phyloP scores from a whole-genome alignment of 225 moss, liverwort and hornwort species.

The Rhytidiadelphus loreus region DNA sequence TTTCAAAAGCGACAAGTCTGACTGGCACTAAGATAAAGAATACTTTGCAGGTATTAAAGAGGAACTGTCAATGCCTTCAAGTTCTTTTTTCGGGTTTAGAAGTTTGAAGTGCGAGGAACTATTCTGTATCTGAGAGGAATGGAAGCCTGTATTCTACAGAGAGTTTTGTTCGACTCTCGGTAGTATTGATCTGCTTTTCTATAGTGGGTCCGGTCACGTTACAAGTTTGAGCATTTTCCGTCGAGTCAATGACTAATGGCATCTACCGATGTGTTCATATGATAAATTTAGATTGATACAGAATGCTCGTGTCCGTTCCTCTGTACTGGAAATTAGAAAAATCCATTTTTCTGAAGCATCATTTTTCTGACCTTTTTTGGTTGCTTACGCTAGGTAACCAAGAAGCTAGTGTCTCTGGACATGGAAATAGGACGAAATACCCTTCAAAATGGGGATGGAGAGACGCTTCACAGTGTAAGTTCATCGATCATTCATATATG shows the following conservation, averaged over 20 bases:
- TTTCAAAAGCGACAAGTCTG: constrained; percentile 67
- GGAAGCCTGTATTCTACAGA: neutral
- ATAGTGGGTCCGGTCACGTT: neutral
- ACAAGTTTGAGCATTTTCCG: neutral
- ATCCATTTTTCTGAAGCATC: neutral
- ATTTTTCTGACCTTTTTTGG: neutral
- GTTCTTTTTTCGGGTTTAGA: neutral
- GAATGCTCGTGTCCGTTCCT: neutral
- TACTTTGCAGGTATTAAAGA: constrained; percentile 60
- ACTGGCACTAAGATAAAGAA: constrained; percentile 59
- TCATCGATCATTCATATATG: neutral
- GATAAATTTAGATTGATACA: neutral
- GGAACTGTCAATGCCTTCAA: neutral
- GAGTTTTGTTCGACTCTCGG: neutral
- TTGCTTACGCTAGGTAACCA: constrained; percentile 48
- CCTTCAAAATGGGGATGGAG: constrained; percentile 66
- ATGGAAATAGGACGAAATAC: constrained; percentile 77
- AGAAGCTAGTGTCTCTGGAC: constrained; percentile 80
- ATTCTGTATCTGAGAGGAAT: neutral
- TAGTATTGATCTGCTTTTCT: neutral
- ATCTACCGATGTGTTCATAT: neutral
- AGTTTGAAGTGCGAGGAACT: neutral
- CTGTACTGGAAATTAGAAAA: neutral
- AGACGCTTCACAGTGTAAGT: constrained; percentile 88
- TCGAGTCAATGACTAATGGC: neutral